These are phyloP conservation scores for Potentilla sterilis DNA, from an alignment of 306 rosid species.

Conservation along the genomic window DNA sequence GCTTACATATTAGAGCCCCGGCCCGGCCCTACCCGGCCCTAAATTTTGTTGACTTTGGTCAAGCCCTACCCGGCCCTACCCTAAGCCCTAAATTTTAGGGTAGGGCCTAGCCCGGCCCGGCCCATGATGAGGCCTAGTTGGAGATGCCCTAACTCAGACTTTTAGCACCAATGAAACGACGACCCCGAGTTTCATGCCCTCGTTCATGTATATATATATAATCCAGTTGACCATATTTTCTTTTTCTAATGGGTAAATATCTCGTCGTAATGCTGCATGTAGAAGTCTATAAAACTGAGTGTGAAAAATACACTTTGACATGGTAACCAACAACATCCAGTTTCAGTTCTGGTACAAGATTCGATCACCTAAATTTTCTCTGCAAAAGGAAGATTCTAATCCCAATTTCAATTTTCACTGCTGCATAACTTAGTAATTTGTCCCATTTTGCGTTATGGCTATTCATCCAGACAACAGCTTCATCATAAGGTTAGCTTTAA, in stretches of 20 bases:
- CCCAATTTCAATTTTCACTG: background rate
- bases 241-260: background rate
- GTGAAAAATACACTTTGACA: background rate
- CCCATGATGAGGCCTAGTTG: too few relatives aligned
- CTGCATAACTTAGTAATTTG: background rate
- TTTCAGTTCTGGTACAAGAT: background rate
- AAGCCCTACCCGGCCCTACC: too few relatives aligned
- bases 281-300: background rate
- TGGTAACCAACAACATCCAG: background rate
- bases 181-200: background rate
- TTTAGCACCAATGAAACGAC: background rate
- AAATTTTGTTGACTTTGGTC: too few relatives aligned
- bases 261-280: background rate
- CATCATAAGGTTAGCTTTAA: background rate
- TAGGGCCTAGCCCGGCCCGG: too few relatives aligned
- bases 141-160: too few relatives aligned
- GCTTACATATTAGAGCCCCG: too few relatives aligned
- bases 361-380: background rate
- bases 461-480: background rate
- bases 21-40: too few relatives aligned
- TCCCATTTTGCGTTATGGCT: background rate
- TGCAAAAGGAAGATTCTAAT: background rate
- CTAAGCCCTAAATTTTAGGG: too few relatives aligned
- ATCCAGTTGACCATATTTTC: background rate
- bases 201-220: background rate